Evolutionary conservation across 2,329 filamentous ascomycete genomes (phyloP), one percentile per base, ranked within the genome.

Genomic region (Colletotrichum sidae): DNA sequence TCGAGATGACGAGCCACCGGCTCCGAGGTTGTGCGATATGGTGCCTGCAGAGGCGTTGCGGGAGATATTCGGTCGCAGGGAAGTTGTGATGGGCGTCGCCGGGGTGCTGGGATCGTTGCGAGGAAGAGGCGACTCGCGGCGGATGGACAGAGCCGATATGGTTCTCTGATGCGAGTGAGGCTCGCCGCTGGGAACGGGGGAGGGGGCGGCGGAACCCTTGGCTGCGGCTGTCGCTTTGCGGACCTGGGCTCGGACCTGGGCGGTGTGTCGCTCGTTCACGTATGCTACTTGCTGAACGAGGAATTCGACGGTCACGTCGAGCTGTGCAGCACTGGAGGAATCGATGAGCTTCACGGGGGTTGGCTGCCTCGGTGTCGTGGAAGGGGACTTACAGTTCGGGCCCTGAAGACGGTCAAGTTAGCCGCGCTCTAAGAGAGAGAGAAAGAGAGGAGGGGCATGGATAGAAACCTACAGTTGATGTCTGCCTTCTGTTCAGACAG

Each of bases 251-350:
- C 93, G 89, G 52, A 98, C 92, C 75, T 97, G 93, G 1, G 92
- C 92, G 35, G 96, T 87, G 79, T 98, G 93, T 55, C 92, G 86
- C 75, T 98, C 94, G 74, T 96, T 97, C 6, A 98, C 87, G 87
- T 94, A 97, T 77, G 93, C 94, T 68, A 94, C 94, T 78, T 99
- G 94, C 75, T 97, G 93, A 13, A 97, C 87, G 38, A 99, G 85
- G 73, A 98, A 98, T 45, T 93, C 86, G 63, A 96, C 88, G 34
- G 92, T 91, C 17, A 97, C 95, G 68, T 94, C 87, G 78, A 97
- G 97, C 50, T 88, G 84, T 56, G 86, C 83, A 51, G 92, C 93
- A 74, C 91, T 91, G 70, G 8, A 4, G 13, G 17, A 12, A n/a
- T 13, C 25, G 50, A 25, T 66, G 17, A 52, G 46, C n/a, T 65